A percentile compares a stretch with the other conserved stretches of the same genome.
These are phyloP conservation scores for Penicillium janthinellum DNA, from an alignment of 2,329 filamentous ascomycete species.

Conservation along the genomic window DNA sequence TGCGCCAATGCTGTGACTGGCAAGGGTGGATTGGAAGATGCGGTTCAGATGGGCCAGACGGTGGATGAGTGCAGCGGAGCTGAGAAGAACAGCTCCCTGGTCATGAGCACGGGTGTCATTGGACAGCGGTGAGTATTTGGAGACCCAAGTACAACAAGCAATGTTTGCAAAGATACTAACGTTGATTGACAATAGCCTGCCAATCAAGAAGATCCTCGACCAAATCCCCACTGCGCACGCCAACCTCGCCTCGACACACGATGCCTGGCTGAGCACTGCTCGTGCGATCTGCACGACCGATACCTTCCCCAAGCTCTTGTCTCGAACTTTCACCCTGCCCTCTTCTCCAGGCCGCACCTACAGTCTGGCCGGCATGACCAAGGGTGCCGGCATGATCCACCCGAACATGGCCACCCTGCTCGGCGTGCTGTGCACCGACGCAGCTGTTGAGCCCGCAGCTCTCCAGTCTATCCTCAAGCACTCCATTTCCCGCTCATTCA, in stretches of 20 bases:
- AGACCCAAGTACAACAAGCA: background rate
- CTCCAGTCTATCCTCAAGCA: constrained; percentile 71
- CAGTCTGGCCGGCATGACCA: constrained; percentile 89
- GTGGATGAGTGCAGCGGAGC: constrained; percentile 69
- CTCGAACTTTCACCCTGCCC: constrained; percentile 79
- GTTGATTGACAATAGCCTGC: constrained; percentile 58
- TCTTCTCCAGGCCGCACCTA: constrained; percentile 76
- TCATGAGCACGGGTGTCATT: constrained; percentile 99
- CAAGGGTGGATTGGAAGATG: constrained; percentile 84
- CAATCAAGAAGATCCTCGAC: constrained; percentile 84
- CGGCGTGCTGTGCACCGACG: constrained; percentile 89
- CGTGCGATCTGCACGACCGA: constrained; percentile 97
- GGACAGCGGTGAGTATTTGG: constrained; percentile 69
- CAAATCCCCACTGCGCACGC: constrained; percentile 76
- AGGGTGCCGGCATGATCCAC: constrained; percentile 98
- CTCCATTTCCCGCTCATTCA: constrained; percentile 84
- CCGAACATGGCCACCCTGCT: constrained; percentile 98
- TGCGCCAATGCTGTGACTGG: constrained; percentile 98
- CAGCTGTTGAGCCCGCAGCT: constrained; percentile 68
- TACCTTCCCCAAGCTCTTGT: constrained; percentile 95
- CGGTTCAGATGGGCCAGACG: constrained; percentile 75
- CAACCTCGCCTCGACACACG: constrained; percentile 72
- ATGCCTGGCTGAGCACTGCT: constrained; percentile 83
- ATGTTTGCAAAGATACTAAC: background rate
- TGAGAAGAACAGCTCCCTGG: constrained; percentile 67